These are phyloP conservation scores for Camelina sativa DNA, from an alignment of 345 rosid genomes.

Conservation along the genomic window DNA sequence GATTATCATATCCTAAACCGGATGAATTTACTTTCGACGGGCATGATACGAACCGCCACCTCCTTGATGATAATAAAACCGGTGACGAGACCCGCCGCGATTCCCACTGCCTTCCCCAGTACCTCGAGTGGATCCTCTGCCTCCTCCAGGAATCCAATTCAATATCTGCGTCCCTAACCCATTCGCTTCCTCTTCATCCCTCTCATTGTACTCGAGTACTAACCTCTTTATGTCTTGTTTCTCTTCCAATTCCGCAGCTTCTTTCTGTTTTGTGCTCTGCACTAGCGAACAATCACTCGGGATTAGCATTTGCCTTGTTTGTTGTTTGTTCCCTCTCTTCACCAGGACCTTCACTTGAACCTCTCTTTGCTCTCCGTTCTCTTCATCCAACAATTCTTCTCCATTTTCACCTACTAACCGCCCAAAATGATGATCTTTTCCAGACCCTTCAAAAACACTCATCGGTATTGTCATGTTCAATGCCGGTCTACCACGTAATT, in stretches of 20 bases:
- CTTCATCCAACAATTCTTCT: constrained; percentile 79
- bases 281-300: constrained; percentile 86
- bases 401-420: constrained; percentile 72
- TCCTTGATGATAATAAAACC: constrained; percentile 70
- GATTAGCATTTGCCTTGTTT: constrained; percentile 87
- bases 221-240: constrained; percentile 97
- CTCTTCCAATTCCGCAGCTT: constrained; percentile 96
- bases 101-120: constrained; percentile 69
- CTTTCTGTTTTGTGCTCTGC: constrained; percentile 98
- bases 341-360: constrained; percentile 96
- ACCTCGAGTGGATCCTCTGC: constrained; percentile 56
- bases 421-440: constrained; percentile 76
- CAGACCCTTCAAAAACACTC: constrained; percentile 90
- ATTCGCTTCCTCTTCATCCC: constrained; percentile 91
- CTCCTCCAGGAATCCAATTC: constrained; percentile 74
- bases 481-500: constrained; percentile 83
- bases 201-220: constrained; percentile 91
- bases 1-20: background rate
- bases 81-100: constrained; percentile 66
- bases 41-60: constrained; percentile 74
- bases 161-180: constrained; percentile 72
- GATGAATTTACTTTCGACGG: constrained; percentile 57
- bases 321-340: constrained; percentile 97
- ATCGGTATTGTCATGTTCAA: constrained; percentile 91
- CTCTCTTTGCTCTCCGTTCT: constrained; percentile 70